These are phyloP conservation scores for Yarrowia galli DNA, from an alignment of 1,139 yeast genomes.

Conservation along the genomic window DNA sequence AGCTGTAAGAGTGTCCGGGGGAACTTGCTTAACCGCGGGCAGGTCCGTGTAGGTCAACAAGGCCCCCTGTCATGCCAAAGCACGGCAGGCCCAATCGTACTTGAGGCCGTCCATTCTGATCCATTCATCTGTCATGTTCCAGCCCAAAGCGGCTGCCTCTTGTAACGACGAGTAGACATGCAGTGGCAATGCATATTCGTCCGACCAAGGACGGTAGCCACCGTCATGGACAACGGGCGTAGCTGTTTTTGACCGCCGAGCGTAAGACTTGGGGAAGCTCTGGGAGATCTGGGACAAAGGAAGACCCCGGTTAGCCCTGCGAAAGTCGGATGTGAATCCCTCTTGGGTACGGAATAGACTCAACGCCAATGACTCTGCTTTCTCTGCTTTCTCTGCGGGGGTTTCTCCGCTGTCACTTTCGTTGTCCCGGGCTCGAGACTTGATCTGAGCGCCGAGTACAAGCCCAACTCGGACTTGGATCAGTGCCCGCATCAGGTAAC, in stretches of 20 bases:
- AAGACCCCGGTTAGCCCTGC: slow-evolving; percentile 48
- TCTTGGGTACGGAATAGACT: slow-evolving; percentile 42
- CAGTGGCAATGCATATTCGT: slow-evolving; percentile 52
- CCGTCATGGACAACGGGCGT: slow-evolving; percentile 45
- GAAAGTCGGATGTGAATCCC: slow-evolving; percentile 49
- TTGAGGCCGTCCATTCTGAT: slow-evolving; percentile 47
- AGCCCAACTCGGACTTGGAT: slow-evolving; percentile 49
- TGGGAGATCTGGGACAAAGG: slow-evolving; percentile 45
- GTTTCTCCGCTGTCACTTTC: not conserved
- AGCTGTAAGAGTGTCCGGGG: not conserved
- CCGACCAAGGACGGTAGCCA: slow-evolving; percentile 50
- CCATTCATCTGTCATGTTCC: slow-evolving; percentile 51
- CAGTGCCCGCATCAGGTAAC: slow-evolving; percentile 52
- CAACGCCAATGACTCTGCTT: not conserved
- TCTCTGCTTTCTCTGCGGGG: too few relatives aligned
- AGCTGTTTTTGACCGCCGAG: slow-evolving; percentile 41
- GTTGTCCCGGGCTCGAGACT: slow-evolving; percentile 6
- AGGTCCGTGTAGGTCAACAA: too few relatives aligned
- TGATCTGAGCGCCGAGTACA: slow-evolving; percentile 4
- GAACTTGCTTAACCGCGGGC: not conserved
- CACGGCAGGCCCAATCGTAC: slow-evolving; percentile 39
- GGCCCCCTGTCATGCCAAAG: slow-evolving; percentile 7
- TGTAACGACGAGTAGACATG: slow-evolving; percentile 52
- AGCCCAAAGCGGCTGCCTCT: slow-evolving; percentile 55
- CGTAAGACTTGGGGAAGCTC: slow-evolving; percentile 50